Evolutionary conservation across 495 filamentous ascomycete genomes (phyloP), one percentile per base, ranked within the genome.

Genomic region (Penicillium simplicissimum): DNA sequence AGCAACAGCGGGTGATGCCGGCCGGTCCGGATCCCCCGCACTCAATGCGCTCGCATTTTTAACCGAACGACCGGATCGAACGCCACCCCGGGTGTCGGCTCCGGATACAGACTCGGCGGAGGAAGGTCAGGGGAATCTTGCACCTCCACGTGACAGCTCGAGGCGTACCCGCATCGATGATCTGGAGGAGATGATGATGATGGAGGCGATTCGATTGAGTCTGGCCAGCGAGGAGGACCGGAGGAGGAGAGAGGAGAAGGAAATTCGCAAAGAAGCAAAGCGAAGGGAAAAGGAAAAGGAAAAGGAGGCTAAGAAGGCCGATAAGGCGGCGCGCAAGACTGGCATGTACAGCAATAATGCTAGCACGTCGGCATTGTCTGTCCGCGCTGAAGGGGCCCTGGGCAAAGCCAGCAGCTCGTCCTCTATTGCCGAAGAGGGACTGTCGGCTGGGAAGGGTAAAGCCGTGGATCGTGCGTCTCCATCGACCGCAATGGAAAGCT

Each of bases 131-230:
- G 73, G 68, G 6, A 79, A 79, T 57, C 52, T 83, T 19, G 76
- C 78, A 17, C 76, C 83, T 19, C 76, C 81, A 8, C 80, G 85
- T n/a, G 77, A 76, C 17, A 84, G 81, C 61, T 85, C 87, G 14
- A 80, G 90, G 53, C 78, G 87, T 52, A 86, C 70, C 55, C 81
- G 92, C 48, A 81, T 95, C 55, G 91, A 96, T 47, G 94, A 97
- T 66, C 77, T 98, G 11, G 95, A 98, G 70, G 94, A 96, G 51
- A 91, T 98, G 81, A 98, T 98, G 95, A 91, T 97, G 84, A 90
- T 93, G 82, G 95, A 98, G 71, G 95, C 95, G 2, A 94, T 98
- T 55, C 81, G 95, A 34, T 74, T 96, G 49, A 96, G 91, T 52
- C 79, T 98, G 28, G 93, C 89, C 8, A 89, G 89, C 34, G 95